phyloP scores from a whole-genome alignment of 2,329 filamentous ascomycete species.

The Fusarium liriodendri region DNA sequence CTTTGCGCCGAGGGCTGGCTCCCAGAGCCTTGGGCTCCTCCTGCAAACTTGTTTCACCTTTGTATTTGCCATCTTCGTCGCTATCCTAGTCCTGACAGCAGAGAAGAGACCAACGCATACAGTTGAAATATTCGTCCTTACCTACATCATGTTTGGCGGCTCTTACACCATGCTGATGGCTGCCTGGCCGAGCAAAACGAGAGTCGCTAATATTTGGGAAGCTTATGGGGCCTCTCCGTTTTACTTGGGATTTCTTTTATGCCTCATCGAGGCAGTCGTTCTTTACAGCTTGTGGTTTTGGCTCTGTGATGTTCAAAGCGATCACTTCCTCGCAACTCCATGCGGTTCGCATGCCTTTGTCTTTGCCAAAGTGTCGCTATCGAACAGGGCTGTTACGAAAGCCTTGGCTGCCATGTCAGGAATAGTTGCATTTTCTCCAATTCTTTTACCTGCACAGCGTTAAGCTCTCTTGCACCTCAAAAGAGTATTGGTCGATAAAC shows the following conservation, averaged over 20 bases:
- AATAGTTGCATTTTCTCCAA: no score
- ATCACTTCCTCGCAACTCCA: not conserved
- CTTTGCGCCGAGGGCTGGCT: not conserved
- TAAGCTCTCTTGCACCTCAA: no score
- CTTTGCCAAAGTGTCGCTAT: not conserved
- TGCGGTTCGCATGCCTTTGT: not conserved
- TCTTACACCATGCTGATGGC: no score
- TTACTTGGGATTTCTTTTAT: no score
- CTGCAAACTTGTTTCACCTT: not conserved
- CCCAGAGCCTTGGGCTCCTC: not conserved
- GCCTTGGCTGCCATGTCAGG: not conserved
- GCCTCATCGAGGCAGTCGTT: not conserved
- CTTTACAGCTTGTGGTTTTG: not conserved
- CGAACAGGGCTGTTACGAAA: not conserved
- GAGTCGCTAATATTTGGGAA: no score
- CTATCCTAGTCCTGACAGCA: not conserved
- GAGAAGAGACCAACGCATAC: not conserved
- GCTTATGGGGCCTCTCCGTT: no score
- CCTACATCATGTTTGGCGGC: not conserved
- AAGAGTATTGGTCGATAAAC: no score
- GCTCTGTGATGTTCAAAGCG: not conserved
- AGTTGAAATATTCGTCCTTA: not conserved
- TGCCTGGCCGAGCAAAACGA: no score
- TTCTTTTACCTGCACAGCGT: no score
- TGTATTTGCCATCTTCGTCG: not conserved